Conservation (phyloP, 2,329 filamentous ascomycete species). For the Hypoxylon sp. region DNA sequence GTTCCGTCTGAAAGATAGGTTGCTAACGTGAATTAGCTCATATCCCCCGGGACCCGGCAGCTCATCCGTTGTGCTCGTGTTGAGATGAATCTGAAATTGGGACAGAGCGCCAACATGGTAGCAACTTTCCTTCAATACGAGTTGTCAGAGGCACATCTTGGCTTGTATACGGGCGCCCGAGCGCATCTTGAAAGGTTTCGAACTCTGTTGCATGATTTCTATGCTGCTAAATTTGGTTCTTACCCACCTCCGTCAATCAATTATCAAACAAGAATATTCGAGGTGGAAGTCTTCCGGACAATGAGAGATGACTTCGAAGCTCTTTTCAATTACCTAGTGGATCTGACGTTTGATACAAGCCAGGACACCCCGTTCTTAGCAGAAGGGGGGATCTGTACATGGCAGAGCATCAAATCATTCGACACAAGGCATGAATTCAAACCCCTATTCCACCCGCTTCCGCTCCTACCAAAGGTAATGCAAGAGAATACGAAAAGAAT, state of each 20-base stretch:
- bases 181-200: constrained; percentile 81
- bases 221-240: constrained; percentile 76
- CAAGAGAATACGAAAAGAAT: constrained; percentile 52
- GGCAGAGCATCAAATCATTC: constrained; percentile 78
- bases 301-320: constrained; percentile 80
- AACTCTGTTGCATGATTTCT: constrained; percentile 76
- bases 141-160: constrained; percentile 75
- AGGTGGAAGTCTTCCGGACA: constrained; percentile 69
- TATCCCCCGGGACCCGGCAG: constrained; percentile 71
- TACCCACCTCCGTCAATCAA: constrained; percentile 74
- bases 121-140: constrained; percentile 80
- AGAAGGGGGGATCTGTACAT: constrained; percentile 77
- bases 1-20: neutral
- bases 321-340: constrained; percentile 79
- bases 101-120: constrained; percentile 71
- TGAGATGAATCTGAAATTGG: constrained; percentile 76
- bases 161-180: constrained; percentile 71
- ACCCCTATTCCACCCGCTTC: constrained; percentile 75
- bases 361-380: constrained; percentile 68
- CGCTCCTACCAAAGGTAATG: constrained; percentile 71
- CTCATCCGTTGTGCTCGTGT: constrained; percentile 74
- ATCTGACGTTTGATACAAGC: constrained; percentile 67
- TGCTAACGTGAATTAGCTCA: constrained; percentile 58
- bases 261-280: constrained; percentile 64
- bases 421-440: constrained; percentile 72